These are phyloP conservation scores for Blastobotrys arbuscula DNA, from an alignment of 1,139 yeast genomes.

Conservation along the genomic window DNA sequence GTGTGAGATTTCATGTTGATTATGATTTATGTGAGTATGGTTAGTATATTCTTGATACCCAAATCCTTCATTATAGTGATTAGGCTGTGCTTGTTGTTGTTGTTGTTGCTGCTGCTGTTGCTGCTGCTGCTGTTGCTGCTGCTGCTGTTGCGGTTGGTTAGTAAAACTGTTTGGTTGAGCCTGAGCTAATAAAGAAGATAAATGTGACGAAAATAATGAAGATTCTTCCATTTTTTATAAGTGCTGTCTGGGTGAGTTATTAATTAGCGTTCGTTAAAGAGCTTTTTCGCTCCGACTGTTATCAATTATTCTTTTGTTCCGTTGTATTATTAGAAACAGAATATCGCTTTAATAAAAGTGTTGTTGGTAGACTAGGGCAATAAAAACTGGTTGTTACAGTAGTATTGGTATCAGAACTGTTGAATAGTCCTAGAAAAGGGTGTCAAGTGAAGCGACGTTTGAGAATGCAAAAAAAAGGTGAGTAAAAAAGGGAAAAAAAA, in stretches of 20 bases:
- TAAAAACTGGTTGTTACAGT: too few species aligned
- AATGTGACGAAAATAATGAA: slow-evolving; percentile 22
- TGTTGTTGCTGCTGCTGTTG: slow-evolving; percentile 20
- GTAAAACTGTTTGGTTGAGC: slow-evolving; percentile 23
- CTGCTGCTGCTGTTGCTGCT: slow-evolving; percentile 21
- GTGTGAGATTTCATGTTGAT: neutral
- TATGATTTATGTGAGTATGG: neutral
- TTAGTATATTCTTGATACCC: neutral
- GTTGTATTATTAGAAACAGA: too few species aligned
- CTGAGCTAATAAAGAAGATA: slow-evolving; percentile 24
- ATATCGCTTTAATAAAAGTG: too few species aligned
- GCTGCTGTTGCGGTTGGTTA: slow-evolving; percentile 10
- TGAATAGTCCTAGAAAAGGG: too few species aligned
- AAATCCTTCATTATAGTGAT: neutral
- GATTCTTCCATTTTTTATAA: slow-evolving; percentile 1
- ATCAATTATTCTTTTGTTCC: too few species aligned
- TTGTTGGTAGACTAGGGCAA: too few species aligned
- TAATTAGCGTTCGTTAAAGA: too few species aligned
- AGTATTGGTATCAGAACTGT: too few species aligned
- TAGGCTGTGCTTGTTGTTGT: neutral
- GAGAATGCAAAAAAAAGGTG: neutral
- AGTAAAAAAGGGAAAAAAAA: neutral
- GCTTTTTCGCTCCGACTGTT: too few species aligned
- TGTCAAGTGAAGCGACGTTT: too few species aligned
- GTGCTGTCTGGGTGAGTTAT: too few species aligned